Evolutionary conservation across 2,329 filamentous ascomycete species (phyloP).

Genomic region (Xylaria sp.): DNA sequence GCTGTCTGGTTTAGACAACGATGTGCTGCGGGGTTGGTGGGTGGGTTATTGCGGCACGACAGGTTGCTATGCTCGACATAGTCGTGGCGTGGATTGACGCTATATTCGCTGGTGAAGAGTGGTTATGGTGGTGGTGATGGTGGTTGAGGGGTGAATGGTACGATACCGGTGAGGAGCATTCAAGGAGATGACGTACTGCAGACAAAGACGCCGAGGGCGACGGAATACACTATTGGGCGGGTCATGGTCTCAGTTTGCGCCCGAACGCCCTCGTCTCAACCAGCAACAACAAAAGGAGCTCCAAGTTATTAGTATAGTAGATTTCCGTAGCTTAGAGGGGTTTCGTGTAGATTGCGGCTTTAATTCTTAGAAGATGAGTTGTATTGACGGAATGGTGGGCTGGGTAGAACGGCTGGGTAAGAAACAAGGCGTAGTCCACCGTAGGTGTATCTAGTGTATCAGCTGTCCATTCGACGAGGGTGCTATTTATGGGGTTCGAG

Average conservation of each 20-base stretch:
- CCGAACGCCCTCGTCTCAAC: constrained; percentile 11
- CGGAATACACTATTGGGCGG: constrained; percentile 48
- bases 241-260: constrained; percentile 44
- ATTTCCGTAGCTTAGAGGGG: not conserved
- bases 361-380: not conserved
- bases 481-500: constrained; percentile 7
- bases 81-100: too few relatives aligned
- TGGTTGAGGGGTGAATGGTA: not conserved
- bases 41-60: not conserved
- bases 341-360: not conserved
- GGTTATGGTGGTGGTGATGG: too few relatives aligned
- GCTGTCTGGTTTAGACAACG: too few relatives aligned
- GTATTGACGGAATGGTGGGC: constrained; percentile 1
- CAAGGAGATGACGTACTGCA: constrained; percentile 47
- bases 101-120: not conserved
- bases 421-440: not conserved
- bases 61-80: not conserved
- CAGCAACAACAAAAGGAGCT: constrained; percentile 11
- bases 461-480: constrained; percentile 21
- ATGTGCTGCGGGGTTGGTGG: too few relatives aligned
- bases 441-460: constrained; percentile 4
- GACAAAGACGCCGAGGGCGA: constrained; percentile 49
- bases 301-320: not conserved
- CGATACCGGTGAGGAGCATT: not conserved
- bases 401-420: not conserved